These are phyloP conservation scores for Euphorbia schlechtendalii DNA, from an alignment of 441 rosid genomes.

Conservation along the genomic window DNA sequence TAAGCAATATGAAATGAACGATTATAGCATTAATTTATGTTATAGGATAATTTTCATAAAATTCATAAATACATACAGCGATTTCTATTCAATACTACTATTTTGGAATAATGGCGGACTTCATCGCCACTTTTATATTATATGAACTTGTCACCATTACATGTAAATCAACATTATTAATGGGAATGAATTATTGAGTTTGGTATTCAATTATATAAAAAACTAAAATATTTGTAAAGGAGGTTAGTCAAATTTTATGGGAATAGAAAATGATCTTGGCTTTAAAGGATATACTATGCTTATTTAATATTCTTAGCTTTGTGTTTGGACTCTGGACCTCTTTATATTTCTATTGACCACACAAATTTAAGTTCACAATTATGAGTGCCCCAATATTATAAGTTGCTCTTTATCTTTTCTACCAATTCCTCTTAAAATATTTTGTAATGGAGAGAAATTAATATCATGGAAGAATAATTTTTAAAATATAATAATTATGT, in stretches of 20 bases:
- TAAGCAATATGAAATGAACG: too few relatives aligned
- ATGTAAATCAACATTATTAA: too few relatives aligned
- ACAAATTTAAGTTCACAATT: too few relatives aligned
- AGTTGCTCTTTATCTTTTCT: not conserved
- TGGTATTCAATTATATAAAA: not conserved
- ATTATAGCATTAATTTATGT: too few relatives aligned
- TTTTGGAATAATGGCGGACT: too few relatives aligned
- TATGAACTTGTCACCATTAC: not conserved
- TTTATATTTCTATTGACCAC: not conserved
- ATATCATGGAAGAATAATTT: too few relatives aligned
- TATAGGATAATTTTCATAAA: too few relatives aligned
- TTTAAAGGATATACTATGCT: not conserved
- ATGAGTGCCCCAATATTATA: too few relatives aligned
- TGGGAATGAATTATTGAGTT: not conserved
- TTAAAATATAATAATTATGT: too few relatives aligned
- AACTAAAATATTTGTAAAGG: not conserved
- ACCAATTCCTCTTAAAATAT: not conserved
- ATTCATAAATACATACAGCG: too few relatives aligned
- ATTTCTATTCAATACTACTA: too few relatives aligned
- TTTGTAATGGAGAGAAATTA: not conserved
- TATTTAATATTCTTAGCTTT: not conserved
- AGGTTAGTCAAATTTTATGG: not conserved
- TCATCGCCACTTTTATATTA: too few relatives aligned
- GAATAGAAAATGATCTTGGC: conserved; percentile 1
- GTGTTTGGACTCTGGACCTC: not conserved